phyloP scores from a whole-genome alignment of 768 basidiomycete species.

The Pleurotus salmoneostramineus region DNA sequence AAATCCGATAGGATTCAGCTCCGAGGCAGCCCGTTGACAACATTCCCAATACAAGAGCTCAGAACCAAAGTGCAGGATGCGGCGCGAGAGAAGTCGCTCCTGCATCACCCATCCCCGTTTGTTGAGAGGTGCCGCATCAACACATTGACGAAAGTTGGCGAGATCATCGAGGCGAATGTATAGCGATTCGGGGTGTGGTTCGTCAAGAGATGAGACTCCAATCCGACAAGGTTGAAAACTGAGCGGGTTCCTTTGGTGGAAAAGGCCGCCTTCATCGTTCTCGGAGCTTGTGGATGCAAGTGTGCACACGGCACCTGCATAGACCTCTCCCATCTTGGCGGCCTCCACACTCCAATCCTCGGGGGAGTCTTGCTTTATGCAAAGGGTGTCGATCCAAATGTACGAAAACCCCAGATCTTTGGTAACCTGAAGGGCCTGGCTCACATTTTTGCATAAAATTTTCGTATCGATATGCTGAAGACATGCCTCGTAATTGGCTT shows the following conservation, averaged over 20 bases:
- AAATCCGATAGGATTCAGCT: not conserved
- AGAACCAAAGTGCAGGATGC: not conserved
- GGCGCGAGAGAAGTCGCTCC: not conserved
- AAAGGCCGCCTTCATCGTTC: not conserved
- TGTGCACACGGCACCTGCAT: not conserved
- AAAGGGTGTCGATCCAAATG: slow-evolving; percentile 2
- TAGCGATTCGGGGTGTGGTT: not conserved
- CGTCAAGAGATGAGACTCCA: not conserved
- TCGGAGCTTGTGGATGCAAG: not conserved
- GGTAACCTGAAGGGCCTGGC: not conserved
- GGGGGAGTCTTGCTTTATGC: not conserved
- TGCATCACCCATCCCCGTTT: not conserved
- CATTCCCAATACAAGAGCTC: not conserved
- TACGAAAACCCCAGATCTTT: not conserved
- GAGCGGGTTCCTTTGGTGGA: not conserved
- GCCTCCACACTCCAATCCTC: not conserved
- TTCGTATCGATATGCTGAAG: not conserved
- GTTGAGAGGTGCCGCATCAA: not conserved
- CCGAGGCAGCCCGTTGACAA: not conserved
- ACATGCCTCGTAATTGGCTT: not conserved
- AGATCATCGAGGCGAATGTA: not conserved
- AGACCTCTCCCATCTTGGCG: not conserved
- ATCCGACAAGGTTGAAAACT: not conserved
- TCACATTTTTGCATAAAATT: not conserved
- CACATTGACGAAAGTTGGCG: not conserved